These are phyloP conservation scores for Pythium biforme DNA, from an alignment of 352 stramenopile genomes.

Conservation along the genomic window DNA sequence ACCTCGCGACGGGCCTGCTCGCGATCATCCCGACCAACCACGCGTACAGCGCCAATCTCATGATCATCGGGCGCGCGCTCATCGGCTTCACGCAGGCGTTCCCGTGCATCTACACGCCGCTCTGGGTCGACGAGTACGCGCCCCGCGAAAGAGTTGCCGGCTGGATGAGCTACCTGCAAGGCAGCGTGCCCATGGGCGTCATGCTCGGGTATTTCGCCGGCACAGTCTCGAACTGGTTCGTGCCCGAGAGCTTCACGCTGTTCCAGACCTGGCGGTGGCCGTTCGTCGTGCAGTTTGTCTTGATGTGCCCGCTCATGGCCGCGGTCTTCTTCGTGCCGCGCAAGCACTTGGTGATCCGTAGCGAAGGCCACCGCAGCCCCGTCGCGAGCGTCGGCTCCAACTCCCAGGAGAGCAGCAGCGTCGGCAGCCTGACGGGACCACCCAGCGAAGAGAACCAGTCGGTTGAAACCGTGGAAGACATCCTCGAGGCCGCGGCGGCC, in stretches of 20 bases:
- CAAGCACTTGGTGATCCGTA: conserved; percentile 75
- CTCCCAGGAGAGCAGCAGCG: conserved; percentile 44
- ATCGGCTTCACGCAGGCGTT: conserved; percentile 87
- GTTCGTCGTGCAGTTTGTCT: conserved; percentile 81
- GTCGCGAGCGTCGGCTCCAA: conserved; percentile 43
- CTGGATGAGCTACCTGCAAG: conserved; percentile 87
- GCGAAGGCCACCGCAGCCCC: conserved; percentile 43
- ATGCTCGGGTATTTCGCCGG: conserved; percentile 86
- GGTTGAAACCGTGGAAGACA: conserved; percentile 35
- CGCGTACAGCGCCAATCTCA: conserved; percentile 59
- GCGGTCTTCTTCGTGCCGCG: conserved; percentile 81
- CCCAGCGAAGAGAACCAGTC: conserved; percentile 42
- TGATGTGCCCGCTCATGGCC: conserved; percentile 69
- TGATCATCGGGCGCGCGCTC: conserved; percentile 64
- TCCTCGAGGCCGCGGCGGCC: conserved; percentile 19
- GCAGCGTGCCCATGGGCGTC: conserved; percentile 78
- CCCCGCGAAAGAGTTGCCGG: conserved; percentile 68
- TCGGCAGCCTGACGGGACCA: conserved; percentile 17
- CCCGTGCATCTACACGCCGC: conserved; percentile 77
- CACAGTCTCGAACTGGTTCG: conserved; percentile 80
- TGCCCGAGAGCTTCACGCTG: conserved; percentile 57
- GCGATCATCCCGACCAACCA: conserved; percentile 73
- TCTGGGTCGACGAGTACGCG: conserved; percentile 86
- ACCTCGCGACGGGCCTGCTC: conserved; percentile 69
- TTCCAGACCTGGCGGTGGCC: conserved; percentile 83